These are phyloP conservation scores for Penicillium rolfsii DNA, from an alignment of 2,329 filamentous ascomycete species.

Conservation along the genomic window DNA sequence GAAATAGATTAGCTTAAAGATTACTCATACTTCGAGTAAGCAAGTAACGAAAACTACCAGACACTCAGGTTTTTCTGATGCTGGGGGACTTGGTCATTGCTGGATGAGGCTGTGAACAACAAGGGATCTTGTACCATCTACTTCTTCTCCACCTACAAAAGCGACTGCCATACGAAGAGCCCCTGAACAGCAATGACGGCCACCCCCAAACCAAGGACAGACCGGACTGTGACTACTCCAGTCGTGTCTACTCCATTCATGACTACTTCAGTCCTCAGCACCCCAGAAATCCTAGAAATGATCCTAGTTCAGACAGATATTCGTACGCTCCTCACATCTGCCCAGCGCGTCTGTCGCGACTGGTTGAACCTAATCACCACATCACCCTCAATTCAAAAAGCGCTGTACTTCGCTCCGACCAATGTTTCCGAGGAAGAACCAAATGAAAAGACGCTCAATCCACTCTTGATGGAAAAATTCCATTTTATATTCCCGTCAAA, in stretches of 20 bases:
- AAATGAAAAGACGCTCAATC: neutral
- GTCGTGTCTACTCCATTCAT: neutral
- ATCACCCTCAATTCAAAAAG: slow-evolving; percentile 12
- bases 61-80: no score
- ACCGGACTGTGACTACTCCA: neutral
- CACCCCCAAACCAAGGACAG: neutral
- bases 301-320: slow-evolving; percentile 13
- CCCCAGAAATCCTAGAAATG: slow-evolving; percentile 15
- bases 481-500: neutral
- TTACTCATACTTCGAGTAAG: no score
- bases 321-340: slow-evolving; percentile 17
- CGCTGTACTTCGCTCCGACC: slow-evolving; percentile 14
- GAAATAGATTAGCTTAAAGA: no score
- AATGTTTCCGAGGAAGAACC: neutral
- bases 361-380: slow-evolving; percentile 9
- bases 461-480: slow-evolving; percentile 9
- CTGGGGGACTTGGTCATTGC: no score
- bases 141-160: no score
- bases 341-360: slow-evolving; percentile 8
- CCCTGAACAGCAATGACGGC: neutral
- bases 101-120: neutral
- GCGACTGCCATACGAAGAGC: neutral
- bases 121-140: neutral
- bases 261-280: slow-evolving; percentile 1
- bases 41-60: no score